Conservation (phyloP, 306 rosid genomes). For the Cajanus cajan region DNA sequence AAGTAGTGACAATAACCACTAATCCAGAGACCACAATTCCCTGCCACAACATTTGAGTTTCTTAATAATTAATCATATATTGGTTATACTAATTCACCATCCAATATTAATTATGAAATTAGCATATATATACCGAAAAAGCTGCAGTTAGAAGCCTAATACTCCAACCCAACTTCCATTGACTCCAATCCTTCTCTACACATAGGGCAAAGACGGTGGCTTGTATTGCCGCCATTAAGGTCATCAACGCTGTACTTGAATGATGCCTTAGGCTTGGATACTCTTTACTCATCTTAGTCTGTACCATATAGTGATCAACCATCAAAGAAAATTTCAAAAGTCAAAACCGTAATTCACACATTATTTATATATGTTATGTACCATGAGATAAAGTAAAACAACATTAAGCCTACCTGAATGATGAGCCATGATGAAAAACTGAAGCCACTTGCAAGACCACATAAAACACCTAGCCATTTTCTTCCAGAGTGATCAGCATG, state of each 20-base stretch:
- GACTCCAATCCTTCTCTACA: conserved; percentile 30
- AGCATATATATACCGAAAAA: conserved; percentile 3
- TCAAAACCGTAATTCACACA: background rate
- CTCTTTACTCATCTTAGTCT: conserved; percentile 42
- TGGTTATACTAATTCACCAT: background rate
- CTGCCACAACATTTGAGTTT: background rate
- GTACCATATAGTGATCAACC: background rate
- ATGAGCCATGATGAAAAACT: conserved; percentile 42
- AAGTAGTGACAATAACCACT: background rate
- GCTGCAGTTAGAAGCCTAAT: conserved; percentile 14
- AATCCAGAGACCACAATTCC: background rate
- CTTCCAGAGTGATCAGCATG: background rate
- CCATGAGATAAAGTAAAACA: background rate
- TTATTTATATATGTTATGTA: too few relatives aligned
- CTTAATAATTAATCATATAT: background rate
- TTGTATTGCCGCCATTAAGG: conserved; percentile 12
- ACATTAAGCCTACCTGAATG: conserved; percentile 34
- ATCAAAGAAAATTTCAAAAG: background rate
- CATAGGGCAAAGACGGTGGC: conserved; percentile 13
- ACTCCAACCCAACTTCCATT: conserved; percentile 18
- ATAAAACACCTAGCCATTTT: background rate
- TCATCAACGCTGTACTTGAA: conserved; percentile 37
- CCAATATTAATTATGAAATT: background rate
- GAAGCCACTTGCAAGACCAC: conserved; percentile 30
- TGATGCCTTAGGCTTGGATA: conserved; percentile 30